Conservation (phyloP, 805 yeast species). For the Yamadazyma sp. region DNA sequence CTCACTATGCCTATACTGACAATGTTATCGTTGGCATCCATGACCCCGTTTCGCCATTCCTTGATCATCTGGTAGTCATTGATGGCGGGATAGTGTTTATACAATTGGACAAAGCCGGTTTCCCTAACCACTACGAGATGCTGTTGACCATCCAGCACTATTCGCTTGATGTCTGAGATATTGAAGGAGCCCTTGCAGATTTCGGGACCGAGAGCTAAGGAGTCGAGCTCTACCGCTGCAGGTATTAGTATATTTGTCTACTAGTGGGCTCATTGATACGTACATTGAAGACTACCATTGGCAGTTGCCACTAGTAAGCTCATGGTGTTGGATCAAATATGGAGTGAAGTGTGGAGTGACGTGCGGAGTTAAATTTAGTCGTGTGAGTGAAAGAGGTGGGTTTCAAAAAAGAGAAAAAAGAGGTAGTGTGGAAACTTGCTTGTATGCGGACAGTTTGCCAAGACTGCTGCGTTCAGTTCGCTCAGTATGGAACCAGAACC, state of each 20-base stretch:
- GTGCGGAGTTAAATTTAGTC: too few species aligned
- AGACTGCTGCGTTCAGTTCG: too few species aligned
- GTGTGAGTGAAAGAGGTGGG: too few species aligned
- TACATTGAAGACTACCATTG: slow-evolving; percentile 9
- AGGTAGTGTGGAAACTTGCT: too few species aligned
- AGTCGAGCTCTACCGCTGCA: slow-evolving; percentile 3
- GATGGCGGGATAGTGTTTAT: slow-evolving; percentile 16
- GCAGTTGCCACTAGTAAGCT: slow-evolving; percentile 7
- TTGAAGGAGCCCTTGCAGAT: slow-evolving; percentile 5
- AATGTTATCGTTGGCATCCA: slow-evolving; percentile 22
- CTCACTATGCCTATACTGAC: slow-evolving; percentile 26
- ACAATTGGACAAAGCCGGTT: slow-evolving; percentile 31
- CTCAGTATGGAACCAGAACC: too few species aligned
- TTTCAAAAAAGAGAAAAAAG: too few species aligned
- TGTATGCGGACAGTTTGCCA: too few species aligned
- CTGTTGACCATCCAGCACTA: slow-evolving; percentile 11
- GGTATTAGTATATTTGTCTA: slow-evolving; percentile 4
- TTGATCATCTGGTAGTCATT: slow-evolving; percentile 20
- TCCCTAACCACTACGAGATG: slow-evolving; percentile 26
- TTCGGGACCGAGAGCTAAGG: slow-evolving; percentile 4
- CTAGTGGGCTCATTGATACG: slow-evolving; percentile 1
- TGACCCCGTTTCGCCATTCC: slow-evolving; percentile 33
- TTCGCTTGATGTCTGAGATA: slow-evolving; percentile 10
- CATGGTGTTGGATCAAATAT: slow-evolving; percentile 5
- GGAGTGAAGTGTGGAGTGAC: slow-evolving; percentile 8